A percentile compares a stretch with the other conserved stretches of the same genome.
These are phyloP conservation scores for Boletus barrowsii DNA, from an alignment of 768 basidiomycete genomes.

Conservation along the genomic window DNA sequence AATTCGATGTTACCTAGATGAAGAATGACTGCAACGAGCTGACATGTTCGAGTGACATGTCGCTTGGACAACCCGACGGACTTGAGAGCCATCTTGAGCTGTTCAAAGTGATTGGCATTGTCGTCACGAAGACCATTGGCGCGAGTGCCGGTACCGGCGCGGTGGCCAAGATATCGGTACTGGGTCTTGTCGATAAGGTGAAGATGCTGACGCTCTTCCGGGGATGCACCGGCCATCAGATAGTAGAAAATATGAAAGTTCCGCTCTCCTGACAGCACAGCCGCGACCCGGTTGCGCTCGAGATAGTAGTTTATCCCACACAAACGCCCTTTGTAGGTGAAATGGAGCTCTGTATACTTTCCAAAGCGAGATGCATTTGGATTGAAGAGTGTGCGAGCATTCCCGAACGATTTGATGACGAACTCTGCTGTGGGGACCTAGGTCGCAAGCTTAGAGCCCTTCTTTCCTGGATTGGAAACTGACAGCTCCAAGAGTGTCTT, in stretches of 20 bases:
- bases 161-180: no score
- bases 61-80: no score
- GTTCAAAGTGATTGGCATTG: slow-evolving; percentile 55
- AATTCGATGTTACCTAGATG: slow-evolving; percentile 96
- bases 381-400: slow-evolving; percentile 83
- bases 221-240: no score
- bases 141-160: slow-evolving; percentile 35
- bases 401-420: slow-evolving; percentile 92
- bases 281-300: slow-evolving; percentile 85
- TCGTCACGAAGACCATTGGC: slow-evolving; percentile 60
- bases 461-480: slow-evolving; percentile 86
- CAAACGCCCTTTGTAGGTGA: slow-evolving; percentile 67
- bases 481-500: slow-evolving; percentile 92
- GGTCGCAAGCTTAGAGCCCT: slow-evolving; percentile 80
- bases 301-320: slow-evolving; percentile 94
- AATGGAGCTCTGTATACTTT: no score
- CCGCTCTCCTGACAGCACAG: slow-evolving; percentile 58
- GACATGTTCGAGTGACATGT: slow-evolving; percentile 76
- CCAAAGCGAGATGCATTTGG: no score
- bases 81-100: no score
- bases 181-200: no score
- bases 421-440: slow-evolving; percentile 94
- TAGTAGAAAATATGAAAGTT: no score
- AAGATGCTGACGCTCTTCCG: no score
- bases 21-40: slow-evolving; percentile 91